A percentile compares a stretch with the other conserved stretches of the same genome.
Evolutionary conservation across 768 basidiomycete genomes (phyloP).

Genomic region (Tremella fuciformis): DNA sequence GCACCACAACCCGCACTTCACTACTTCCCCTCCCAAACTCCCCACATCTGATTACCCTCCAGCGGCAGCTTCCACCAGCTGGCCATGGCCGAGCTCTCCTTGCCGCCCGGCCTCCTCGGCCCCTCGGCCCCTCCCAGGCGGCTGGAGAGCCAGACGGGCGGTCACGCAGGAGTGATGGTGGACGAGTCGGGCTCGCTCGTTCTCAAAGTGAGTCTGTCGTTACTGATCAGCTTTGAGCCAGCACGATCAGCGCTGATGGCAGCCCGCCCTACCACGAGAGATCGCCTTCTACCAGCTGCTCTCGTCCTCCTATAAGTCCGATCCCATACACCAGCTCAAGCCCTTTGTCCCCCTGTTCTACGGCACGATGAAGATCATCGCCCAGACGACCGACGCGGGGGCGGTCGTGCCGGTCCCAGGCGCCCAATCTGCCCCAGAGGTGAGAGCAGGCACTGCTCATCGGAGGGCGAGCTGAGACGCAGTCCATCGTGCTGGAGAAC

Average conservation of each 20-base stretch:
- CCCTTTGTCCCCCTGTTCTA: constrained; percentile 71
- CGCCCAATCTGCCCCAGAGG: not conserved
- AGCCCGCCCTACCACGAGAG: constrained; percentile 48
- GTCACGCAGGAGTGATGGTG: constrained; percentile 48
- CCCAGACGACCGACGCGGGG: not conserved
- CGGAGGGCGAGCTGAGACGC: constrained; percentile 43
- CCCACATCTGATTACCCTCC: too few species aligned
- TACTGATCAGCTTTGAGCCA: not conserved
- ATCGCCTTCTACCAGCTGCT: constrained; percentile 51
- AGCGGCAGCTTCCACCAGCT: too few species aligned
- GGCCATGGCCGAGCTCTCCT: too few species aligned
- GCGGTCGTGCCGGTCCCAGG: not conserved
- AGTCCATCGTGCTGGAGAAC: constrained; percentile 84
- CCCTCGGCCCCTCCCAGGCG: constrained; percentile 13
- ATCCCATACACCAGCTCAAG: constrained; percentile 29
- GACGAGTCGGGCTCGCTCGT: constrained; percentile 47
- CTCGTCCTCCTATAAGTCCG: constrained; percentile 18
- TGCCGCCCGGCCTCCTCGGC: too few species aligned
- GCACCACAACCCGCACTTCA: too few species aligned
- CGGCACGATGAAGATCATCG: constrained; percentile 62
- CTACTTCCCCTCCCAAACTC: too few species aligned
- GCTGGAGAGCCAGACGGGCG: constrained; percentile 48
- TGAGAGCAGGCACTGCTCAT: too few species aligned
- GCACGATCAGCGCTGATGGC: constrained; percentile 3
- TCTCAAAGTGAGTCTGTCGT: constrained; percentile 47